Base-by-base conservation (phyloP, 768 basidiomycete species). In the Pleurotus giganteus region DNA sequence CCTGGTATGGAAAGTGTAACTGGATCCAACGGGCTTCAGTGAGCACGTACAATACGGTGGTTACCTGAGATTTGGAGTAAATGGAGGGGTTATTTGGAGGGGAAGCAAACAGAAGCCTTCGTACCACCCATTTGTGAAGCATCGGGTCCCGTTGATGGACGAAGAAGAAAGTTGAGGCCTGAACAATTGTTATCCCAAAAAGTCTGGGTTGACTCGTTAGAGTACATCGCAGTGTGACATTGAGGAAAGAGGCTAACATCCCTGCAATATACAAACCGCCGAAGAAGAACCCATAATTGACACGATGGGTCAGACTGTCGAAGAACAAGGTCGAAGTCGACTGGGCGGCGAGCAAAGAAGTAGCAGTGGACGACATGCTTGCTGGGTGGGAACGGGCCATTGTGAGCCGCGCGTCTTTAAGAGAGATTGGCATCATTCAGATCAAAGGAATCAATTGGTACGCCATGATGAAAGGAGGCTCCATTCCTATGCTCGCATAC, bases 111-210 rank as follows among this genome's bases (percentile, higher is more conserved):
- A 21, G 12, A 11, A 34, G 21, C 4, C n/a, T 11, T 23, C 49
- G 19, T 36, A 51, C 49, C n/a, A 51, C 49, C 21, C 32, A 29
- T 37, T 51, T 51, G 24, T 51, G 49, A 24, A 29, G 29, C 12
- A 39, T 34, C 23, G 49, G 49, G 23, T 51, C 49, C 23, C 34
- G 31, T n/a, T 34, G 49, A n/a, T 51, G 49, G 19, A 37, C 49
- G 23, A 51, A 24, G 34, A 51, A 37, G 34, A 51, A 51, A 13
- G 49, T 51, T 12, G 31, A 51, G 13, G 49, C 49, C 13, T 51
- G 49, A 17, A 51, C 34, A 15, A 37, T n/a, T 17, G 49, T 51
- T 3, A 51, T 51, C 23, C 49, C 49, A 15, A 51, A 51, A 8
- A 51, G 49, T 15, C 49, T 51, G 34, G 8, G 15, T 51, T 5